These are phyloP conservation scores for Nicotiana otophora DNA, from an alignment of 257 asterid species.

Conservation along the genomic window DNA sequence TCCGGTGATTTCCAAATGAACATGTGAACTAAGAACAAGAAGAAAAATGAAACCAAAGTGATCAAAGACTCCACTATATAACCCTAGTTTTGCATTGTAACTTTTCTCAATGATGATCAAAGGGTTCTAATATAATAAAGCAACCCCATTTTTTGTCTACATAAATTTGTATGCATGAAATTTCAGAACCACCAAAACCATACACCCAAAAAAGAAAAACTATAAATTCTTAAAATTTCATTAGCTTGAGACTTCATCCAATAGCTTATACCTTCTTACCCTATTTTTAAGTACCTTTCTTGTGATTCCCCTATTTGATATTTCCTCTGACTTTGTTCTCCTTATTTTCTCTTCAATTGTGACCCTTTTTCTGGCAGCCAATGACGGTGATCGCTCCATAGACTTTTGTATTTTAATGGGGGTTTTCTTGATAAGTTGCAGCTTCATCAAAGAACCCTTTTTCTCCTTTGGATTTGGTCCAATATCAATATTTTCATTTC, in stretches of 20 bases:
- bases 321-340: constrained; percentile 48
- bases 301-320: constrained; percentile 28
- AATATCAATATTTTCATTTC: background rate
- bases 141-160: background rate
- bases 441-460: constrained; percentile 13
- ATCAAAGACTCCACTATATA: background rate
- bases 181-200: background rate
- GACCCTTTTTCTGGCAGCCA: constrained; percentile 29
- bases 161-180: background rate
- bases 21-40: background rate
- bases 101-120: background rate
- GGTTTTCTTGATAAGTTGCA: constrained; percentile 2
- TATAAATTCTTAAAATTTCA: background rate
- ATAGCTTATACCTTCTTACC: constrained; percentile 68
- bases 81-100: background rate
- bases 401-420: constrained; percentile 33
- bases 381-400: constrained; percentile 26
- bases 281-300: constrained; percentile 46
- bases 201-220: background rate
- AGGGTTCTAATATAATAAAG: background rate
- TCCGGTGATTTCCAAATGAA: too few relatives aligned
- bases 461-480: constrained; percentile 12
- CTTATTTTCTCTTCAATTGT: constrained; percentile 24
- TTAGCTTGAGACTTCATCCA: constrained; percentile 62
- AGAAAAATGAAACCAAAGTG: background rate